Evolutionary conservation across 148 eudicot species (phyloP).

Genomic region (Diospyros kaki): DNA sequence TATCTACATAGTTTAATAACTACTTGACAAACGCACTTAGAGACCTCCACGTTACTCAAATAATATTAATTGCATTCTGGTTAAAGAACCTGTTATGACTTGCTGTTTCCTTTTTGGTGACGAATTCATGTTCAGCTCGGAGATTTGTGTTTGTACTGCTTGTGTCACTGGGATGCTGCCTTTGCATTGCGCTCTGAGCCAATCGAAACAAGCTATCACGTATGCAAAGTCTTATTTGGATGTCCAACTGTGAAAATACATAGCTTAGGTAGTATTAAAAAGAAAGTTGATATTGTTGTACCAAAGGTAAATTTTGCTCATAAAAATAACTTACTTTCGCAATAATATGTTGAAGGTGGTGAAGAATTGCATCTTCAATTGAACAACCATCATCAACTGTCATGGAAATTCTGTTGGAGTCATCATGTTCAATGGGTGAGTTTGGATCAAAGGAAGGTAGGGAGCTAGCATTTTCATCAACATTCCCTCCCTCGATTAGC

Average conservation of each 20-base stretch:
- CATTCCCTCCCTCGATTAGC: slow-evolving; percentile 30
- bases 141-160: slow-evolving; percentile 32
- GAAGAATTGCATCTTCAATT: slow-evolving; percentile 50
- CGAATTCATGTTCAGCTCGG: slow-evolving; percentile 19
- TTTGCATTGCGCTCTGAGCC: slow-evolving; percentile 65
- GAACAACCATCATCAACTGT: slow-evolving; percentile 35
- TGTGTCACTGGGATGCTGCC: slow-evolving; percentile 49
- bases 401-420: slow-evolving; percentile 26
- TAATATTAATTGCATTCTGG: neutral
- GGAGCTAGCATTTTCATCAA: slow-evolving; percentile 29
- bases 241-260: slow-evolving; percentile 55
- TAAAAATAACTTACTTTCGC: slow-evolving; percentile 40
- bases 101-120: slow-evolving; percentile 37
- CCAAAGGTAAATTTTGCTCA: slow-evolving; percentile 1
- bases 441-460: slow-evolving; percentile 38
- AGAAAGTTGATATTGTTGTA: neutral
- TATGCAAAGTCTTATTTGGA: slow-evolving; percentile 50
- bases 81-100: slow-evolving; percentile 52
- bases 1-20: no score
- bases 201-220: slow-evolving; percentile 78
- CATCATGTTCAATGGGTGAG: slow-evolving; percentile 39
- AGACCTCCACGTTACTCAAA: neutral
- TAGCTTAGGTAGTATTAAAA: neutral
- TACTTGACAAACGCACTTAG: no score
- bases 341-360: slow-evolving; percentile 55